These are phyloP conservation scores for Leptographium galeiforme DNA, from an alignment of 2,329 filamentous ascomycete genomes.

Conservation along the genomic window DNA sequence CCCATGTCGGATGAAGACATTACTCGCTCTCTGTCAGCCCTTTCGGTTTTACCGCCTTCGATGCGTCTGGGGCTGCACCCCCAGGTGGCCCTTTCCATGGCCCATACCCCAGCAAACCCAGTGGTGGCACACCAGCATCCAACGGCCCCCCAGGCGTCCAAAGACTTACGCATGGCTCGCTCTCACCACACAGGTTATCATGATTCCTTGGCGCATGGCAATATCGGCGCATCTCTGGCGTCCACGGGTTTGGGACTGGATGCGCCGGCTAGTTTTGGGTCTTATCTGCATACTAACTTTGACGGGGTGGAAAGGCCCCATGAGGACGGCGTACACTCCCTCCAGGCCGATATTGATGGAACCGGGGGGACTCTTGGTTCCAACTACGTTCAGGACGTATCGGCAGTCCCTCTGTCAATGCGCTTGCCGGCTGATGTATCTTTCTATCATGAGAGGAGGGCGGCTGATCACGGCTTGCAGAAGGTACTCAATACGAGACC, in stretches of 20 bases:
- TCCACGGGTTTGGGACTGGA: no score
- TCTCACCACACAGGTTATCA: neutral
- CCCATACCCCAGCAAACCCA: neutral
- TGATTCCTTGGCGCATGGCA: neutral
- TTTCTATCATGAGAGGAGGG: no score
- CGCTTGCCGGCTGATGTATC: neutral
- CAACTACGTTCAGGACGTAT: neutral
- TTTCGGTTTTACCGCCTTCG: neutral
- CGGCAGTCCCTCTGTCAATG: neutral
- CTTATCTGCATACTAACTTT: neutral
- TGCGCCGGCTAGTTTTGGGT: no score
- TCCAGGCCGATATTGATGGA: no score
- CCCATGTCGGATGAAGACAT: neutral
- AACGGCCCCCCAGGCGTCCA: no score
- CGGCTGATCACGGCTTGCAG: neutral
- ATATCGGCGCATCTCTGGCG: no score
- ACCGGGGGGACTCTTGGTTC: no score
- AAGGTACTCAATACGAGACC: neutral
- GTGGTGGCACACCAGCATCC: neutral
- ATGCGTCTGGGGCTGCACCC: neutral
- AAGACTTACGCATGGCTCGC: no score
- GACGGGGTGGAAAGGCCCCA: no score
- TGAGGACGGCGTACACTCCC: no score
- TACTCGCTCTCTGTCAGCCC: neutral
- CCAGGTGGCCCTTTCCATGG: neutral